These are phyloP conservation scores for Phaeosphaeriaceae sp. DNA, from an alignment of 2,329 filamentous ascomycete genomes.

Conservation along the genomic window DNA sequence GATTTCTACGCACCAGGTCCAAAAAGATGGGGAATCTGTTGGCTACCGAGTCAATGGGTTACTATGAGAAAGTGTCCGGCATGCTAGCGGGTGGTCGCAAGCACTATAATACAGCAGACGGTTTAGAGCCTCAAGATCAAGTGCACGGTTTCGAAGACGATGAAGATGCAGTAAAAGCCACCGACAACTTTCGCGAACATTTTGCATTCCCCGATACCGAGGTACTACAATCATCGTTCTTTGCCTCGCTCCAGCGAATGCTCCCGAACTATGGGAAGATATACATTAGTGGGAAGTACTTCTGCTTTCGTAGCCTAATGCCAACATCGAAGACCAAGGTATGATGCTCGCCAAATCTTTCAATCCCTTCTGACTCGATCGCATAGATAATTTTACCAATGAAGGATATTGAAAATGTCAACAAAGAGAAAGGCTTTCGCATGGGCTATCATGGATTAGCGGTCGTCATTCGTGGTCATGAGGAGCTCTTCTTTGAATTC, in stretches of 20 bases:
- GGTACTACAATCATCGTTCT: constrained; percentile 86
- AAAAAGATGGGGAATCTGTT: constrained; percentile 82
- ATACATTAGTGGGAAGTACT: constrained; percentile 85
- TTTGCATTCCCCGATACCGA: constrained; percentile 89
- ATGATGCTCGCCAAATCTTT: constrained; percentile 12
- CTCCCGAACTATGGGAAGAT: constrained; percentile 95
- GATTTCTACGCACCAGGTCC: constrained; percentile 79
- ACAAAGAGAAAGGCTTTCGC: constrained; percentile 94
- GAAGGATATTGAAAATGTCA: constrained; percentile 88
- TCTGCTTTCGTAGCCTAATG: constrained; percentile 92
- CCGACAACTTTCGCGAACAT: constrained; percentile 80
- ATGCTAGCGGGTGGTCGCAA: constrained; percentile 94
- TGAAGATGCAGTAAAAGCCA: constrained; percentile 60
- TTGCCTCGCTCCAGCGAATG: constrained; percentile 88
- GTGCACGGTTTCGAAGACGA: constrained; percentile 63
- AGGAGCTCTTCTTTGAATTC: constrained; percentile 97
- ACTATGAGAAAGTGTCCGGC: constrained; percentile 93
- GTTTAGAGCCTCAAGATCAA: constrained; percentile 69
- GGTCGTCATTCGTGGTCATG: constrained; percentile 90
- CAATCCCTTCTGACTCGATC: constrained; percentile 9
- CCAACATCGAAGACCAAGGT: constrained; percentile 87
- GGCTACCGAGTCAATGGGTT: constrained; percentile 92
- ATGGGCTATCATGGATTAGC: constrained; percentile 91
- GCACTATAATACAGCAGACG: constrained; percentile 81
- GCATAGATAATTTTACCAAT: constrained; percentile 77